Base-by-base conservation (phyloP, 2,329 filamentous ascomycete genomes). In the Claviceps digitariae region DNA sequence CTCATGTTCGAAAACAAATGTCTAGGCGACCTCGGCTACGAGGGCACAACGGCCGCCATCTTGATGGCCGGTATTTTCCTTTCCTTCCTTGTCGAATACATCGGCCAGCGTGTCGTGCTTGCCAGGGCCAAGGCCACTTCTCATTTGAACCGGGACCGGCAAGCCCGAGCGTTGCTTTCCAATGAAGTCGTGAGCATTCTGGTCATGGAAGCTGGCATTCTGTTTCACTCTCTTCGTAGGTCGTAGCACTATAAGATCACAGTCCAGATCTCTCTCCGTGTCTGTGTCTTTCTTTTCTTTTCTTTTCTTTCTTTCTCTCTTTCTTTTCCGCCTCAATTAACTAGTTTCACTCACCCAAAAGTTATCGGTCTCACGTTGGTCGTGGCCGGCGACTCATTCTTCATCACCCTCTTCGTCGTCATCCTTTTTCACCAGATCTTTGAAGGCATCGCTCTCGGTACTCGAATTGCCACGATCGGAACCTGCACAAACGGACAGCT, bases 361-460 rank as follows among this genome's bases (percentile, higher is more conserved):
- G 47, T 38, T 4, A 82, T 86, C 40, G 79, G 81, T 23, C 65
- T 85, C 38, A 83, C 81, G 0, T 72, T 84, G 1, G 78, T 81
- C n/a, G 78, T 82, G 2, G 72, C 78, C 0, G 76, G 73, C 2
- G 78, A 82, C 58, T 70, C 68, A 40, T 77, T 74, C 59, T 81
- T 81, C 66, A 63, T 74, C 52, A 79, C 75, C 1, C 71, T 82
- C n/a, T 78, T 79, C 55, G 65, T 78, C 45, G 85, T 89, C 52
- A 86, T 90, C 54, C 69, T 88, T 54, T 88, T 89, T 69, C 86
- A 89, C 62, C 86, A 89, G 61, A 81, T 86, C 71, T 87, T 90
- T 60, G 85, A 89, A 63, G 86, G 86, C 4, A 73, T 90, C 47
- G 86, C 86, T 0, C 79, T 90, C 0, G 85, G 86, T 20, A 80